Percentiles rank a stretch among this genome's conserved stretches.
These are phyloP conservation scores for Pythium myriotylum DNA, from an alignment of 352 stramenopile species.

Conservation along the genomic window DNA sequence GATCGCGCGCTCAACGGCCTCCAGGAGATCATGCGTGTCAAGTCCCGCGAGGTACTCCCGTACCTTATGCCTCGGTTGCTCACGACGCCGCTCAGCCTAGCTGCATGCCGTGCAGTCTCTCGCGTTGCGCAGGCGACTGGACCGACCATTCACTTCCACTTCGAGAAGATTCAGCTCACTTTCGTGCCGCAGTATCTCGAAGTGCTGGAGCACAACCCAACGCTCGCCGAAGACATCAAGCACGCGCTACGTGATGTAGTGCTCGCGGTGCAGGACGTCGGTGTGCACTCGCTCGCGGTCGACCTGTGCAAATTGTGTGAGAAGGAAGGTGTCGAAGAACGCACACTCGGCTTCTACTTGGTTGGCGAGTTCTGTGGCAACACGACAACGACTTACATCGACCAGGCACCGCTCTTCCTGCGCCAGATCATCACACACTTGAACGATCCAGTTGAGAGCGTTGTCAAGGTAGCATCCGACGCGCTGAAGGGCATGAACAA, in stretches of 20 bases:
- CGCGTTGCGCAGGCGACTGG: conserved; percentile 94
- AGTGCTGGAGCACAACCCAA: conserved; percentile 37
- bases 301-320: conserved; percentile 96
- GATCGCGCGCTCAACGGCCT: conserved; percentile 95
- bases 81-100: conserved; percentile 88
- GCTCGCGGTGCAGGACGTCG: conserved; percentile 86
- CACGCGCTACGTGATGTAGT: conserved; percentile 69
- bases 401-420: conserved; percentile 95
- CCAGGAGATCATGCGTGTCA: conserved; percentile 96
- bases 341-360: conserved; percentile 92
- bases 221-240: conserved; percentile 72
- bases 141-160: conserved; percentile 94
- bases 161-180: conserved; percentile 93
- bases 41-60: conserved; percentile 96
- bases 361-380: conserved; percentile 89
- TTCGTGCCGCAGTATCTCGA: conserved; percentile 79
- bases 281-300: conserved; percentile 94
- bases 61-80: conserved; percentile 97
- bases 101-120: conserved; percentile 90
- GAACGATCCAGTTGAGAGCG: conserved; percentile 91
- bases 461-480: conserved; percentile 89
- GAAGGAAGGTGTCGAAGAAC: conserved; percentile 83
- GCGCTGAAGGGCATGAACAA: conserved; percentile 93
- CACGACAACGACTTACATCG: conserved; percentile 89
- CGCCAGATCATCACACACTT: conserved; percentile 96